phyloP scores from a whole-genome alignment of 2,329 filamentous ascomycete species.

The Epichloe typhina region DNA sequence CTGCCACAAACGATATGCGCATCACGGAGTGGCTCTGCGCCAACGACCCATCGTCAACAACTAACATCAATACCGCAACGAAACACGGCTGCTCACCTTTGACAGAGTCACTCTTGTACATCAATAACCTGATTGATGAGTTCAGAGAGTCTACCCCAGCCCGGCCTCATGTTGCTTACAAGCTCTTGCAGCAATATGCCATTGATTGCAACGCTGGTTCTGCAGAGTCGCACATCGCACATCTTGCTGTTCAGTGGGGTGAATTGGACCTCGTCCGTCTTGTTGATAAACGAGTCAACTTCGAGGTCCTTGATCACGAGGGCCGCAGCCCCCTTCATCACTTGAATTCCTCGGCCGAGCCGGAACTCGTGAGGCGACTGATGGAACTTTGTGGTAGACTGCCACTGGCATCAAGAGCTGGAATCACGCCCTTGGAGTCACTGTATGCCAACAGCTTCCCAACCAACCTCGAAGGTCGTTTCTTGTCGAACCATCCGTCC shows the following conservation, averaged over 20 bases:
- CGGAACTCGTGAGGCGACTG: constrained; percentile 13
- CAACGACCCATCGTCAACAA: constrained; percentile 15
- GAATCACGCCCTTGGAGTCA: constrained; percentile 16
- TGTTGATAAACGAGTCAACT: constrained; percentile 9
- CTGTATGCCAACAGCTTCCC: constrained; percentile 15
- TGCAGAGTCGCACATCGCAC: constrained; percentile 3
- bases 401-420: constrained; percentile 7
- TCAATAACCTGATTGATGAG: not conserved
- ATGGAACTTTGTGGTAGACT: constrained; percentile 9
- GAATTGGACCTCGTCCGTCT: constrained; percentile 11
- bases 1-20: constrained; percentile 17
- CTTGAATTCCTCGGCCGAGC: constrained; percentile 14
- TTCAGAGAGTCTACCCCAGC: not conserved
- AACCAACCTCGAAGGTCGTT: not conserved
- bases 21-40: constrained; percentile 18
- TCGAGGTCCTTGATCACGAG: constrained; percentile 5
- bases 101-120: constrained; percentile 16
- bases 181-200: constrained; percentile 9
- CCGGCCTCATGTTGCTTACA: constrained; percentile 6
- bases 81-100: constrained; percentile 17
- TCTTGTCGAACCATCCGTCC: constrained; percentile 13
- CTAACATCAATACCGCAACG: constrained; percentile 15
- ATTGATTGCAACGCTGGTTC: constrained; percentile 6
- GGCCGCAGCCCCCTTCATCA: constrained; percentile 13
- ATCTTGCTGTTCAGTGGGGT: constrained; percentile 15